Base-by-base conservation (phyloP, 495 filamentous ascomycete genomes). In the Podospora pseudoanserina region DNA sequence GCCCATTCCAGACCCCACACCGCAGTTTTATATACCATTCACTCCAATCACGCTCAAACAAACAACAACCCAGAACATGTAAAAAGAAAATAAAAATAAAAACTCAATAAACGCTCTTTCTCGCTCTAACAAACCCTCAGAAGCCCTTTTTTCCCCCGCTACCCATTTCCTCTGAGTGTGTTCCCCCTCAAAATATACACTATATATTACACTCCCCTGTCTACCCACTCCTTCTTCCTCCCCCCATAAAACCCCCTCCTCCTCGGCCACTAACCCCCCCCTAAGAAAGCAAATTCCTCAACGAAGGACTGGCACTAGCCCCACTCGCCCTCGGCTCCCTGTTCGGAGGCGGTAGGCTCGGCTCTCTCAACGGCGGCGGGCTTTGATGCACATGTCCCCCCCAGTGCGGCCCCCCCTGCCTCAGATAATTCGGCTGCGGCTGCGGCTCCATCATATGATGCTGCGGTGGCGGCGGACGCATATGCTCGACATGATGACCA, bases 291-390 rank as follows among this genome's bases (percentile, higher is more conserved):
- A 94, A 76, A 73, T 94, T 92, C 70, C 89, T 86, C 67, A 94
- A 74, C 28, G 90, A 92, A 16, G 91, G 90, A 70, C 88, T 92
- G 44, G 90, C 89, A 67, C 91, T 94, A 5, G 91, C 91, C 3
- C 86, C 87, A 39, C 82, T 85, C 15, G 83, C 77, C 34, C 84
- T 77, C 6, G 76, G 73, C 58, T 85, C 83, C 64, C 66, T 32
- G 30, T 7, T 69, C 26, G 70, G 70, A 11, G 72, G 73, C 3
- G 69, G 71, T 16, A 68, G 23, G 63, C 70, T 77, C 0, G 68
- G 71, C 63, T 82, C 79, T 19, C 75, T 75, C 20, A 64, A 19
- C 28, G 67, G 30, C 23, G 65, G 55, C 53, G 67, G 70, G 54
- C 23, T 66, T n/a, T 60, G 55, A 39, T 59, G 65, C 18, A 54